Evolutionary conservation across 2,329 filamentous ascomycete genomes (phyloP), one percentile per base, ranked within the genome.

Genomic region (Daldinia sp.): DNA sequence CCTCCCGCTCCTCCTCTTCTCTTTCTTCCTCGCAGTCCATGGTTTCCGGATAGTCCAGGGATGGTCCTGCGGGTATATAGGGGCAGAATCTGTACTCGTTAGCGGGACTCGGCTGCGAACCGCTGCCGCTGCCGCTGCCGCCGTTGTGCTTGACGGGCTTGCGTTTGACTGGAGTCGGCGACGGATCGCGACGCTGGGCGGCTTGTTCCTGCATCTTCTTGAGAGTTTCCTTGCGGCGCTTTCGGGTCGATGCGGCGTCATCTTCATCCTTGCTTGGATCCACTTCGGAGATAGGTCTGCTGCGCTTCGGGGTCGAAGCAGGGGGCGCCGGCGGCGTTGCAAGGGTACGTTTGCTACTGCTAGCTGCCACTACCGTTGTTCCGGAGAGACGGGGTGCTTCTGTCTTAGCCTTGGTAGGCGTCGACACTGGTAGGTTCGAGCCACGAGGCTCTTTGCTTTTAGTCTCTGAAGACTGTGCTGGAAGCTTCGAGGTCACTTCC

Each of bases 391-490:
- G 33, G 7, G 33, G 15, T 2, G 23, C n/a, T 46, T 60, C 37
- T 13, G 58, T 15, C n/a, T 60, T 46, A 12, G 33, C 28, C 7
- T 12, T 54, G 23, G 37, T 48, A 3, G 57, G 26, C 7, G 12
- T 15, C 18, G 42, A 6, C 2, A n/a, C 23, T 5, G 57, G 44
- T 18, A 51, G 50, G 39, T 33, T 33, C 9, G 57, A 35, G 18
- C 60, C 56, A 15, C 23, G 9, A 9, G 48, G 51, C 23, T 50
- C 50, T 15, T 69, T 67, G 55, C 48, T 54, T 18, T 63, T 66
- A 6, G 54, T 28, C 26, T n/a, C 50, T 20, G 54, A 33, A 18
- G 65, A n/a, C 9, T n/a, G 37, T 3, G 9, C 59, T 6, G 60
- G 51, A 37, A 60, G 67, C 9, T 66, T 39, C 10, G 42, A 20